Base-by-base conservation (phyloP, 345 rosid species). In the Rhodamnia argentea region DNA sequence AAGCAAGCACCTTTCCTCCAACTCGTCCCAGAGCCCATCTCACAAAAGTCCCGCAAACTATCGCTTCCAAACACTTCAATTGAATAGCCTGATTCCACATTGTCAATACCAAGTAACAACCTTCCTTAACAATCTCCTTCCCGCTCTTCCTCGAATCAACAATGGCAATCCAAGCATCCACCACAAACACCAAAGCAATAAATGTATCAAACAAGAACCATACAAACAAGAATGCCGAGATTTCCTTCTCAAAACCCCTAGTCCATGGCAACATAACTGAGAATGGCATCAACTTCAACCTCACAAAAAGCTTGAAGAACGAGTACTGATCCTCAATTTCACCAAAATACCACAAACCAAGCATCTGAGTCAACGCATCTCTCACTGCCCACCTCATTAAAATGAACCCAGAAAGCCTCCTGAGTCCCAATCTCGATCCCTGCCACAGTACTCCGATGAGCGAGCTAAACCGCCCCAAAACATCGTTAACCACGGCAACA, bases 261-360 rank as follows among this genome's bases (percentile, higher is more conserved):
- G 95, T 92, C 99, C 99, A 95, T 0, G 98, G 99, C 1, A 93
- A 92, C 95, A 92, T 92, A 76, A 93, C 93, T 7, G 96, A 94
- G 91, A 97, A 95, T 13, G 99, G 99, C 96, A 96, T 94, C 93
- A 97, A 87, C 89, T 96, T 97, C 86, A 96, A 87, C 93, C 98
- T 91, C 86, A 97, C 91, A 90, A 97, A 95, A 3, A 96, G 90
- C 93, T 94, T 93, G 54, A 95, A 95, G 89, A 97, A 94, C 1
- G 98, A 94, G 90, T 89, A 95, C 83, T 95, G 99, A 92, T 97
- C 98, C 89, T 97, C 95, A 64, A 96, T 91, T 62, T 95, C 96
- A 10, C 99, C 98, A 56, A 97, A 95, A 85, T 91, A 94, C 99
- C 98, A 96, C 87, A 96, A 89, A 7, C 98, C 99, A 4, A 95